Base-by-base conservation (phyloP, 176 grass and related monocot species). In the Lolium multiflorum region DNA sequence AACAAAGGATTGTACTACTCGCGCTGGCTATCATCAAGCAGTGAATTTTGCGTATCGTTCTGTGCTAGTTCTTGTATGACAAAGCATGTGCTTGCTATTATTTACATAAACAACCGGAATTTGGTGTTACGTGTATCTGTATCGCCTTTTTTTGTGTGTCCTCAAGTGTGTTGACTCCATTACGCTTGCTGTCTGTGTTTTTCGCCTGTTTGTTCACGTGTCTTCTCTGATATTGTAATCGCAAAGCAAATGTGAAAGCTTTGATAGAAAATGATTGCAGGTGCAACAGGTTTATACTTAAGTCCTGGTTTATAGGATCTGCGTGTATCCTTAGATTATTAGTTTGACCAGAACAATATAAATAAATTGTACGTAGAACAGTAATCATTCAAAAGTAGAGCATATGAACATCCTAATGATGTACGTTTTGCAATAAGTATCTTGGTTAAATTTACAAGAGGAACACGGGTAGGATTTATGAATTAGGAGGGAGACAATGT, bases 51-150 rank as follows among this genome's bases (percentile, higher is more conserved):
- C 26, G 52, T 63, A 39, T 4, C 14, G 17, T 81, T 18, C 4
- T 39, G 60, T 61, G 82, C 22, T 77, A 64, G 22, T 85, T 81
- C 61, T 81, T 85, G 61, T 88, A 88, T 25, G 61, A 62, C 86
- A 77, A 70, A 51, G 50, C 39, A 69, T 84, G 52, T 4, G 20
- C 18, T 52, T 77, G 63, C 63, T 86, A 37, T 77, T 77, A 77
- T 60, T 65, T 28, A 48, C 60, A 81, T 37, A 18, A 52, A 65
- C 60, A 35, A 81, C 62, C 15, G 15, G 54, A 78, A 62, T 71
- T 63, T 6, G 41, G 31, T 63, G n/a, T 26, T 76, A 17, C 26
- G 56, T 20, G 5, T n/a, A 35, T 18, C 26, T 41, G 31, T 82
- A 60, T 60, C 9, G 35, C 20, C 56, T 49, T 7, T 51, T 11